These are phyloP conservation scores for Xylaria nigripes DNA, from an alignment of 495 filamentous ascomycete species.

Conservation along the genomic window DNA sequence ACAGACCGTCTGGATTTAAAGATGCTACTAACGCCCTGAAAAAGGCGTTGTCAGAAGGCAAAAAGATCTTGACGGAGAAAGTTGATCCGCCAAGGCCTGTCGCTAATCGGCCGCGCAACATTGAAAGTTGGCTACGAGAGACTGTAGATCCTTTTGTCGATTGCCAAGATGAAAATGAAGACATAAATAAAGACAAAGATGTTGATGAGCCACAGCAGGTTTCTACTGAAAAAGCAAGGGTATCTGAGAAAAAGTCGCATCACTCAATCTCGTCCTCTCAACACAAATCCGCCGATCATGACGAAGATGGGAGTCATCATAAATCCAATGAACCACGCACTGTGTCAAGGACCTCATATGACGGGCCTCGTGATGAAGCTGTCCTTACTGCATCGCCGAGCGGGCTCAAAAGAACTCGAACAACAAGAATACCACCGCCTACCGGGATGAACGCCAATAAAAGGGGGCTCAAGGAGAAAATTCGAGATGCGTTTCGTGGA, in stretches of 20 bases:
- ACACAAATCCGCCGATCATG: slow-evolving; percentile 7
- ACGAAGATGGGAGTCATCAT: slow-evolving; percentile 3
- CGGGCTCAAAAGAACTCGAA: slow-evolving; percentile 39
- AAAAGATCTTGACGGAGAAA: slow-evolving; percentile 47
- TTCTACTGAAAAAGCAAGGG: slow-evolving; percentile 18
- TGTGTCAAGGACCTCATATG: slow-evolving; percentile 15
- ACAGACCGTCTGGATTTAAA: slow-evolving; percentile 41
- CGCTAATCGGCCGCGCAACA: slow-evolving; percentile 47
- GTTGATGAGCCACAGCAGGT: slow-evolving; percentile 15
- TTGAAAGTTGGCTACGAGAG: slow-evolving; percentile 68
- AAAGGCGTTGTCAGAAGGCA: slow-evolving; percentile 46
- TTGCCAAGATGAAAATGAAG: slow-evolving; percentile 31
- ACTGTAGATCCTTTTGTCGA: slow-evolving; percentile 69
- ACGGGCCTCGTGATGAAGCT: slow-evolving; percentile 20
- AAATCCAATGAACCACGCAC: slow-evolving; percentile 7
- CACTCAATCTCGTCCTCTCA: slow-evolving; percentile 9
- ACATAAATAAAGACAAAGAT: slow-evolving; percentile 34
- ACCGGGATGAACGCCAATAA: slow-evolving; percentile 32
- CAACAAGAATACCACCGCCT: slow-evolving; percentile 36
- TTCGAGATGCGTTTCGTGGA: slow-evolving; percentile 49
- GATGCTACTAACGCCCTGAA: slow-evolving; percentile 47
- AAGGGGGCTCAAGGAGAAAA: slow-evolving; percentile 39
- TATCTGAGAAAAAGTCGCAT: slow-evolving; percentile 17
- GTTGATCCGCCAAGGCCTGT: slow-evolving; percentile 42
- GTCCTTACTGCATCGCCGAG: slow-evolving; percentile 22